These are phyloP conservation scores for Cryphonectria radicalis DNA, from an alignment of 2,329 filamentous ascomycete species.

Conservation along the genomic window DNA sequence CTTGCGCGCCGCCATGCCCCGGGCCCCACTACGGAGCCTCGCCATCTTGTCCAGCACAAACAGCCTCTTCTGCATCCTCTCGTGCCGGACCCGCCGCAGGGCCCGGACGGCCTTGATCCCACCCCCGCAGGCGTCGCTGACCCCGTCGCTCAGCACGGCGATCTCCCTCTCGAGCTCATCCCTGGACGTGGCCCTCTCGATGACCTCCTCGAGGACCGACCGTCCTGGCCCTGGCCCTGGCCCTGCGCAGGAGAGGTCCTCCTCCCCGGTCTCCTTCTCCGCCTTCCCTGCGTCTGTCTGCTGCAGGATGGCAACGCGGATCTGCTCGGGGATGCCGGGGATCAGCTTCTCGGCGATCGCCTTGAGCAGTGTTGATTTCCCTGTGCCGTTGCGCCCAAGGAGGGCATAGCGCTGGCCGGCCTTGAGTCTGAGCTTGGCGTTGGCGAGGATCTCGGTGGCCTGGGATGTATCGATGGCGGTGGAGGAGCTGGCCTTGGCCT, in stretches of 20 bases:
- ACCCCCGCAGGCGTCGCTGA: slow-evolving; percentile 57
- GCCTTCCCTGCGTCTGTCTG: slow-evolving; percentile 58
- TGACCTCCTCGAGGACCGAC: slow-evolving; percentile 68
- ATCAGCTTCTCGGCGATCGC: slow-evolving; percentile 80
- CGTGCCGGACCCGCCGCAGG: slow-evolving; percentile 64
- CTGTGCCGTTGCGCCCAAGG: slow-evolving; percentile 79
- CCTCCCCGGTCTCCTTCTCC: slow-evolving; percentile 24
- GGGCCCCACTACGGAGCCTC: slow-evolving; percentile 71
- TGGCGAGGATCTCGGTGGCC: slow-evolving; percentile 69
- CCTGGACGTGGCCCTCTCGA: slow-evolving; percentile 62
- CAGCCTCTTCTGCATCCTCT: slow-evolving; percentile 64
- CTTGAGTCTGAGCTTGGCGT: slow-evolving; percentile 73
- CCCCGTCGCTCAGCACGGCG: slow-evolving; percentile 59
- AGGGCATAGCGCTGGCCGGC: slow-evolving; percentile 76
- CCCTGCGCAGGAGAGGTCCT: slow-evolving; percentile 24
- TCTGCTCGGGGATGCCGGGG: slow-evolving; percentile 71
- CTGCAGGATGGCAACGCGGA: slow-evolving; percentile 69
- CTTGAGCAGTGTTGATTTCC: slow-evolving; percentile 76
- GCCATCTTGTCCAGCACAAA: slow-evolving; percentile 76
- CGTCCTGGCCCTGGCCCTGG: slow-evolving; percentile 27
- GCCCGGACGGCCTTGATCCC: slow-evolving; percentile 62
- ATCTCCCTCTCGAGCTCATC: slow-evolving; percentile 65
- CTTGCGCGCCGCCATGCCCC: slow-evolving; percentile 78
- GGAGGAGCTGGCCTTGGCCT: slow-evolving; percentile 54
- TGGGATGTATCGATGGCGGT: slow-evolving; percentile 42